A percentile compares a stretch with the other conserved stretches of the same genome.
phyloP scores from a whole-genome alignment of 768 basidiomycete genomes.

The Pulveroboletus sp. region DNA sequence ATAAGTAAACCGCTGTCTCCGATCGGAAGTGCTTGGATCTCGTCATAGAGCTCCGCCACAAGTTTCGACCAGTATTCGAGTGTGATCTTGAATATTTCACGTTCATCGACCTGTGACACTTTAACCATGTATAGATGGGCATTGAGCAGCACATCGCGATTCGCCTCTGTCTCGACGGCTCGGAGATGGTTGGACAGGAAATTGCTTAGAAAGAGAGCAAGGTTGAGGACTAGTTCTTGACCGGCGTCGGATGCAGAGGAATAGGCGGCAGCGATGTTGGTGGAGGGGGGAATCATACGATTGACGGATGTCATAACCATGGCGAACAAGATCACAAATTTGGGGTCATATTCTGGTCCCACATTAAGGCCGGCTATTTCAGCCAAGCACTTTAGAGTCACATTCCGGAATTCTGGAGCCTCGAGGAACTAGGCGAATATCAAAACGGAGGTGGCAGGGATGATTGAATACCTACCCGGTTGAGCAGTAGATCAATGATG shows the following conservation, averaged over 20 bases:
- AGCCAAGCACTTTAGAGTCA: constrained; percentile 93
- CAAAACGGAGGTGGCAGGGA: constrained; percentile 12
- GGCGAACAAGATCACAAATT: constrained; percentile 95
- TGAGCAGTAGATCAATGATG: constrained; percentile 89
- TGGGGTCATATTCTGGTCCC: constrained; percentile 94
- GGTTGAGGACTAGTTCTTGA: constrained; percentile 95
- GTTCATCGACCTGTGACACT: constrained; percentile 95
- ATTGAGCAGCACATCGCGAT: constrained; percentile 91
- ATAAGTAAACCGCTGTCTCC: constrained; percentile 84
- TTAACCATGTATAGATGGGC: constrained; percentile 99
- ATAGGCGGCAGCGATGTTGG: constrained; percentile 92
- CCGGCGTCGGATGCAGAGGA: constrained; percentile 84
- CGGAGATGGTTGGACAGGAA: constrained; percentile 92
- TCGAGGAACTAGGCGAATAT: constrained; percentile 75
- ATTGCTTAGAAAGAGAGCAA: constrained; percentile 95
- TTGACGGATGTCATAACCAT: constrained; percentile 98
- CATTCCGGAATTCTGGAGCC: constrained; percentile 93
- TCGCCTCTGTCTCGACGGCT: constrained; percentile 86
- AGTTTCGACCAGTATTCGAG: constrained; percentile 97
- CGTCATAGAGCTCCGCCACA: constrained; percentile 94
- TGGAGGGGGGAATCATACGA: constrained; percentile 93
- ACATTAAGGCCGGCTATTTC: constrained; percentile 95
- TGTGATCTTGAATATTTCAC: constrained; percentile 99
- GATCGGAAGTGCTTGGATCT: constrained; percentile 89
- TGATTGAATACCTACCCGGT: constrained; percentile 59